Evolutionary conservation across 306 rosid species (phyloP), one percentile per base, ranked within the genome.

Genomic region (Astragalus glycyphyllos): DNA sequence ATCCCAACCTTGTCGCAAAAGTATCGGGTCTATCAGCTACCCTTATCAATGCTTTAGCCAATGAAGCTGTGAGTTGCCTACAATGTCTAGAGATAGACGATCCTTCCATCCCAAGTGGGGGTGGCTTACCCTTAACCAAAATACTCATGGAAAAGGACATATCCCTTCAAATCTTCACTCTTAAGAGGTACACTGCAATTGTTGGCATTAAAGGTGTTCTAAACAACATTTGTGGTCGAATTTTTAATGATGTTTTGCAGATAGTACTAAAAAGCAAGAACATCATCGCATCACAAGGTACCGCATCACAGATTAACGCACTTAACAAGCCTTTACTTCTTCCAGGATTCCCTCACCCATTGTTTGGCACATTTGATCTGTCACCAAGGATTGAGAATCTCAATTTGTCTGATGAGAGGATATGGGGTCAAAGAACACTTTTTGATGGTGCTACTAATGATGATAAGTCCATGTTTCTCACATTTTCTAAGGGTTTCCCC

Each of bases 401-500:
- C 0, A 66, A 49, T 29, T 35, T 80, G 47, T 62, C 13, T 13
- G 75, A 82, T 11, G 49, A 31, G 2, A 83, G 41, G 17, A 10
- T 86, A 1, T 86, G 94, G 91, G 62, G 11, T 9, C 48, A 40
- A 6, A 63, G 78, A 57, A 26, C 44, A 1, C 84, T 78, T 0
- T 35, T 40, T 1, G 80, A 64, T 38, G 67, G 44, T 9, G 67
- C 75, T 9, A 62, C 84, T 1, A 55, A 44, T 4, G 91, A 88
- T 3, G 94, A 86, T 4, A 85, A 74, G 70, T 75, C 90, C 4
- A 31, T 90, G 82, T 88, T 88, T 49, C 61, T 90, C 15, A 90
- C 97, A 12, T 90, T 90, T 42, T 90, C 97, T 0, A 72, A 78
- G 53, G 94, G 97, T 0, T 90, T 88, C 38, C 88, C 74, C 0